Evolutionary conservation across 306 rosid genomes (phyloP), one percentile per base, ranked within the genome.

Genomic region (Begonia fuchsioides): DNA sequence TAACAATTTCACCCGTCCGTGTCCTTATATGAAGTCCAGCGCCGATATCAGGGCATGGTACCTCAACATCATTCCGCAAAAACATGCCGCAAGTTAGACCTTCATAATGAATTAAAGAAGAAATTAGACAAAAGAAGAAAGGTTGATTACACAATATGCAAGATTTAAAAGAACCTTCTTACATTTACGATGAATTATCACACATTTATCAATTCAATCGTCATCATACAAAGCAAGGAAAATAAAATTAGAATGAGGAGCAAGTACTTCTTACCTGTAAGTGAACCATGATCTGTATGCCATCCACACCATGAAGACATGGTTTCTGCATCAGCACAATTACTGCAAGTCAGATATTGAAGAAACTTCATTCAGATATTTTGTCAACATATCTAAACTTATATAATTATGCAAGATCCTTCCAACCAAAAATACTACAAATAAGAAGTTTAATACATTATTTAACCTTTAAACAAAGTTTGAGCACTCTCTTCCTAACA

Each of bases 271-370:
- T 57, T 58, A 88, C 97, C 97, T 88, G 97, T 88, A 60, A 88
- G 74, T 40, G 97, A 88, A 62, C 93, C 95, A 54, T 88, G 94
- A 71, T 88, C 97, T 43, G 93, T 81, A 61, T 88, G 97, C 97
- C 95, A 84, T 32, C 97, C 97, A 49, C 97, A 88, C 97, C 97
- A 88, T 60, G 94, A 84, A 35, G 97, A 88, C 57, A 68, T 44
- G 46, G 81, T 54, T 60, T 67, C 52, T 41, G 43, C 52, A 72
- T 69, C 93, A 47, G 58, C 14, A 50, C 76, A 66, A 83, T 55
- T 44, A 55, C 84, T 68, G 73, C 69, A 72, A 49, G 68, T 55
- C 68, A 61, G 57, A 45, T 38, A 51, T 56, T 38, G 15, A 55
- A 43, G 45, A 17, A 41, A 10, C 45, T 4, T 35, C 32, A 26